Base-by-base conservation (phyloP, 2,329 filamentous ascomycete species). In the Triangularia verruculosa region DNA sequence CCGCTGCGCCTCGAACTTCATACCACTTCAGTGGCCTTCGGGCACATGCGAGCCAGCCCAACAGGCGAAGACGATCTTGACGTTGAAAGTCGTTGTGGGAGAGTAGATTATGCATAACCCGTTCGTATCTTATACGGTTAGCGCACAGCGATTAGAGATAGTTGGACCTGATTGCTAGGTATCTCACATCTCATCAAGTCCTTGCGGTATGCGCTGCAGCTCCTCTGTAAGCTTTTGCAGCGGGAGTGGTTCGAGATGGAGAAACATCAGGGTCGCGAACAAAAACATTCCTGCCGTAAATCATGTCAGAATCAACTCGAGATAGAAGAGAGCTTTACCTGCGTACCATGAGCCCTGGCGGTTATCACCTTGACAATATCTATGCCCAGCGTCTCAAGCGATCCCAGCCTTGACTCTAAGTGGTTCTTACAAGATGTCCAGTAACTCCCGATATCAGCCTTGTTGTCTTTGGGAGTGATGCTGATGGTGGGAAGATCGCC, bases 351-450 rank as follows among this genome's bases (percentile, higher is more conserved):
- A 9, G 55, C 28, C n/a, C 39, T 30, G 39, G 55, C 55, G 8
- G 55, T 22, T 2, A 57, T 30, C 20, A 57, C 39, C 39, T 57
- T 57, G n/a, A 57, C 55, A 43, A 57, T 57, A n/a, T 57, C 55
- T 3, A 57, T 22, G 13, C 39, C 30, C 17, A 39, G 1, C 34
- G 34, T 7, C 15, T 39, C 13, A 1, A 57, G 28, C 15, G 55
- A 20, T 6, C 55, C 55, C 1, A 57, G 39, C 2, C 39, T 34
- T 20, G 17, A 17, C 25, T 57, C 55, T 30, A 57, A 39, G 17
- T 39, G 17, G n/a, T 7, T 57, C 22, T 57, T 57, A 20, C 55
- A 39, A 15, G 22, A 30, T 7, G 1, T 39, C 55, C 55, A 57
- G 15, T 57, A 57, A 8, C 15, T 57, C 17, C 43, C 55, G 24